Evolutionary conservation across 306 rosid species (phyloP).

Genomic region (Parietaria judaica): DNA sequence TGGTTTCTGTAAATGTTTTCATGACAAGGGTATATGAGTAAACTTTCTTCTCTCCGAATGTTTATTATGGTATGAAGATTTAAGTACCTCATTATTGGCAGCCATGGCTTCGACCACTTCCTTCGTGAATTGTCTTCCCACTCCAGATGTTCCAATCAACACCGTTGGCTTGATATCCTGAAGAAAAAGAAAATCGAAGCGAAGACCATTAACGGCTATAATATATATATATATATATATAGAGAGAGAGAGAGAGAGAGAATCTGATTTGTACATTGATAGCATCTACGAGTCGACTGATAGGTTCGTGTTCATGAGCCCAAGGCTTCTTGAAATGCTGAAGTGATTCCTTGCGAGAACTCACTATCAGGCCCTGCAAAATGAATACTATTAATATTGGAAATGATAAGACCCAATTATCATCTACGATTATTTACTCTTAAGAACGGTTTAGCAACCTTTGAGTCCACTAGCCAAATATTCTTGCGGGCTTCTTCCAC

Average conservation of each 20-base stretch:
- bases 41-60: background rate
- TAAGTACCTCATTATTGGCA: constrained; percentile 56
- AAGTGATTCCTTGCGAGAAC: constrained; percentile 78
- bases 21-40: background rate
- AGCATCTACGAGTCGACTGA: constrained; percentile 49
- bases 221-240: background rate
- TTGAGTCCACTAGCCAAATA: constrained; percentile 89
- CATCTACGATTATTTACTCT: constrained; percentile 10
- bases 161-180: constrained; percentile 88
- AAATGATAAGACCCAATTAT: constrained; percentile 16
- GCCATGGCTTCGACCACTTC: constrained; percentile 82
- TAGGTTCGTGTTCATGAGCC: constrained; percentile 86
- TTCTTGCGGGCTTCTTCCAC: constrained; percentile 74
- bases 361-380: constrained; percentile 75
- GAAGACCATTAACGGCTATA: constrained; percentile 8
- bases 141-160: constrained; percentile 89
- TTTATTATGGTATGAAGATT: background rate
- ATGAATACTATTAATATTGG: constrained; percentile 13
- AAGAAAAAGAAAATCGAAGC: constrained; percentile 15
- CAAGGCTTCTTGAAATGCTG: constrained; percentile 94
- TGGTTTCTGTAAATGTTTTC: constrained; percentile 34
- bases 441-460: constrained; percentile 39
- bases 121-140: constrained; percentile 63
- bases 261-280: constrained; percentile 46
- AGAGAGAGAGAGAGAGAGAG: constrained; percentile 16